Percentiles rank a stretch among this genome's conserved stretches.
Conservation (phyloP, 352 stramenopile genomes). For the Phytophthora pluvialis region DNA sequence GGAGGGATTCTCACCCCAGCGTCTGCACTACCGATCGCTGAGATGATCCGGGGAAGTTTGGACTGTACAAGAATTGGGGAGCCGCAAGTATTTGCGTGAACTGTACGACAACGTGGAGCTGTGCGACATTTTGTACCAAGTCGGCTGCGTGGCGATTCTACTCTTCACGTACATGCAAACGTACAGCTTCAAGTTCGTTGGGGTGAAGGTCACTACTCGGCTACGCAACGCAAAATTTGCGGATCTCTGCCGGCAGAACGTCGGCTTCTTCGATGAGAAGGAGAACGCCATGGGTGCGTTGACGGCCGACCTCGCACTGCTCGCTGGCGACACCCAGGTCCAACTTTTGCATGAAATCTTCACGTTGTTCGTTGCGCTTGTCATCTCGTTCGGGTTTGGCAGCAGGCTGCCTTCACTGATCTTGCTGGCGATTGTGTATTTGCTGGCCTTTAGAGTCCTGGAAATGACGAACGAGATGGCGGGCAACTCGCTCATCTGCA, state of each 20-base stretch:
- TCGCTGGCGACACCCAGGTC: conserved; percentile 56
- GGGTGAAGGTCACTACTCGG: conserved; percentile 45
- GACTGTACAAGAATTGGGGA: conserved; percentile 34
- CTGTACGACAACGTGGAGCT: conserved; percentile 48
- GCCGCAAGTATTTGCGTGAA: conserved; percentile 26
- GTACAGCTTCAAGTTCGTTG: conserved; percentile 60
- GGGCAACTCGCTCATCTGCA: too few species aligned
- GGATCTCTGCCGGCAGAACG: conserved; percentile 44
- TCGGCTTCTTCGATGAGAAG: conserved; percentile 79
- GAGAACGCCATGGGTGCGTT: conserved; percentile 64
- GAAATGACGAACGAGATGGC: conserved; percentile 25
- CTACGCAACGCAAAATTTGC: conserved; percentile 56
- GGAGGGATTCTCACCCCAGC: too few species aligned
- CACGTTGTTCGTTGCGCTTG: conserved; percentile 51
- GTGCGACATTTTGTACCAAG: conserved; percentile 37
- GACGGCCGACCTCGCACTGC: conserved; percentile 54
- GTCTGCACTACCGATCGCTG: too few species aligned
- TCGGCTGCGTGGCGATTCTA: conserved; percentile 33
- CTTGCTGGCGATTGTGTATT: background rate
- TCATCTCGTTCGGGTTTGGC: conserved; percentile 66
- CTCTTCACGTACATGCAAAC: conserved; percentile 47
- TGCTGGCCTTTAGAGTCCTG: background rate
- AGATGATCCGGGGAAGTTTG: conserved; percentile 58
- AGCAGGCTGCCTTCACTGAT: conserved; percentile 48
- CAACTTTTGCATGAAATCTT: conserved; percentile 48